Evolutionary conservation across 1,284 basidiomycete species (phyloP).

Genomic region (Volvariella surrecta): DNA sequence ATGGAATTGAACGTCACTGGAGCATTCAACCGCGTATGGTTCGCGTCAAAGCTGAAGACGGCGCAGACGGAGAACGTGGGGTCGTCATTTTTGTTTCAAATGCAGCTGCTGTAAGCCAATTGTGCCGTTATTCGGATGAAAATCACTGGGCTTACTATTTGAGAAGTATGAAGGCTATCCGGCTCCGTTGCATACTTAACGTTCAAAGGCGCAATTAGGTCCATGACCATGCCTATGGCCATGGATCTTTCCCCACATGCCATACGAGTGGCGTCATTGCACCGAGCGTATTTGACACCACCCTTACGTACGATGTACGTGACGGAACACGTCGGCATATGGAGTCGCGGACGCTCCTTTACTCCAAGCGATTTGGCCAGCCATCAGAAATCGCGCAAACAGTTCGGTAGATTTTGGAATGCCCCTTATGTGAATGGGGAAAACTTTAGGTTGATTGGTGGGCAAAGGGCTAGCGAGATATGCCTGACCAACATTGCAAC

Average conservation of each 20-base stretch:
- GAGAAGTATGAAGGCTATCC: slow-evolving; percentile 33
- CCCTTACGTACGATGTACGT: slow-evolving; percentile 34
- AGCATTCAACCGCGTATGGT: slow-evolving; percentile 45
- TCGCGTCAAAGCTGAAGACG: slow-evolving; percentile 38
- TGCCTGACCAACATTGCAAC: slow-evolving; percentile 4
- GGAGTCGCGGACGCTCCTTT: slow-evolving; percentile 29
- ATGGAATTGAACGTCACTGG: slow-evolving; percentile 44
- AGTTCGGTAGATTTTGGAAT: slow-evolving; percentile 42
- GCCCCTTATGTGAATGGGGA: slow-evolving; percentile 52
- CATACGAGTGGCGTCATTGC: slow-evolving; percentile 45
- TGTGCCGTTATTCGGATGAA: neutral
- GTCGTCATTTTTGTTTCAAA: slow-evolving; percentile 46
- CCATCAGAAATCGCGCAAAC: slow-evolving; percentile 44
- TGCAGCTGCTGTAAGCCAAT: slow-evolving; percentile 39
- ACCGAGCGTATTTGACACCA: slow-evolving; percentile 39
- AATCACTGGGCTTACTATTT: neutral
- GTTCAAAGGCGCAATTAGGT: slow-evolving; percentile 38
- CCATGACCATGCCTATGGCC: slow-evolving; percentile 45
- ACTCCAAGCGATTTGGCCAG: slow-evolving; percentile 36
- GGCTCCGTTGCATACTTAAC: slow-evolving; percentile 46
- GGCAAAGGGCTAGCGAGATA: slow-evolving; percentile 28
- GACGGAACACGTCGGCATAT: slow-evolving; percentile 28
- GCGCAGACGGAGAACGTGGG: slow-evolving; percentile 41
- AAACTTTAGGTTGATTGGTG: slow-evolving; percentile 41
- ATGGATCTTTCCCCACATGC: slow-evolving; percentile 43